A percentile compares a stretch with the other conserved stretches of the same genome.
Evolutionary conservation across 768 basidiomycete species (phyloP).

Genomic region (Psilocybe sp.): DNA sequence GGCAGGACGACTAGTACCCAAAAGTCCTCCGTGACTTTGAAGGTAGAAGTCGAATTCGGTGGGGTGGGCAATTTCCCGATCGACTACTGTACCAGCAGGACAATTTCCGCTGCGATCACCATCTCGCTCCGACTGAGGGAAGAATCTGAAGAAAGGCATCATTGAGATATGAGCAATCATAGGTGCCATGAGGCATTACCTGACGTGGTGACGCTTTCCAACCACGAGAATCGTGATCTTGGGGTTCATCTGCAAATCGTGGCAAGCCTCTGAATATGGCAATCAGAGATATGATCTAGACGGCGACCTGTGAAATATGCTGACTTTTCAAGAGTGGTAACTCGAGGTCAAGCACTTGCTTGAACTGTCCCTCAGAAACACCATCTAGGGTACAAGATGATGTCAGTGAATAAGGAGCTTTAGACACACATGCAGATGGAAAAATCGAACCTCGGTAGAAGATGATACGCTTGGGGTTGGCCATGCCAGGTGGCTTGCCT

Average conservation of each 20-base stretch:
- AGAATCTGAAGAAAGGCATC: conserved; percentile 27
- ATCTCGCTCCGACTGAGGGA: conserved; percentile 31
- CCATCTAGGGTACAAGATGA: conserved; percentile 36
- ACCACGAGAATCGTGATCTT: conserved; percentile 79
- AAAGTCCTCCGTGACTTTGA: conserved; percentile 73
- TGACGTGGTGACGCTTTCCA: conserved; percentile 72
- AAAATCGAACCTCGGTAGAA: conserved; percentile 63
- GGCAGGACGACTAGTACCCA: conserved; percentile 69
- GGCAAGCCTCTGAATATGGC: conserved; percentile 57
- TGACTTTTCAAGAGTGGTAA: conserved; percentile 57
- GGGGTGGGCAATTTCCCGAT: conserved; percentile 69
- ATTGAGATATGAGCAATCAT: background rate
- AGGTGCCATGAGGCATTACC: conserved; percentile 20
- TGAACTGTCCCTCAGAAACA: conserved; percentile 53
- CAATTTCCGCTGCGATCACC: conserved; percentile 74
- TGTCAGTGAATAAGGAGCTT: conserved; percentile 4
- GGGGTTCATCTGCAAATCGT: conserved; percentile 49
- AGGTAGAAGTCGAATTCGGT: conserved; percentile 81
- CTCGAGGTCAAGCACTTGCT: conserved; percentile 58
- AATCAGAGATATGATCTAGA: background rate
- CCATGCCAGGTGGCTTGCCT: conserved; percentile 37
- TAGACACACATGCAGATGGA: background rate
- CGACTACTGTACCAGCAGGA: conserved; percentile 81
- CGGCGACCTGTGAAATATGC: background rate
- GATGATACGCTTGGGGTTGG: conserved; percentile 65